Evolutionary conservation across 345 rosid genomes (phyloP).

Genomic region (Ceriops decandra): DNA sequence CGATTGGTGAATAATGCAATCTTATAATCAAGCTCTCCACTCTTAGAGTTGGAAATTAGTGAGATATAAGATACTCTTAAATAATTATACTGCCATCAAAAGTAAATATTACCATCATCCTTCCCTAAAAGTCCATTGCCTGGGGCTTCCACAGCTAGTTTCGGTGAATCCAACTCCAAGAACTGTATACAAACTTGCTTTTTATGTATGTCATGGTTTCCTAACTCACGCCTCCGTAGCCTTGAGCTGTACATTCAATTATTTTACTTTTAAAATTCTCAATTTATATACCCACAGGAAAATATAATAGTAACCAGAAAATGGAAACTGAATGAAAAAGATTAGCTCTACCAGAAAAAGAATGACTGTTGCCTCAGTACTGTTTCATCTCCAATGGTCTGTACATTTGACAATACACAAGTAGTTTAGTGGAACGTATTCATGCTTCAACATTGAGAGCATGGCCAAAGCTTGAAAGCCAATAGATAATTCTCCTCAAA

Average conservation of each 20-base stretch:
- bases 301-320: slow-evolving; percentile 14
- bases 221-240: slow-evolving; percentile 9
- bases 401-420: slow-evolving; percentile 6
- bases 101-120: slow-evolving; percentile 45
- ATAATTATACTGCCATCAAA: slow-evolving; percentile 2
- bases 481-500: neutral
- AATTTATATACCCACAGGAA: slow-evolving; percentile 14
- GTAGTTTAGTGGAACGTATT: slow-evolving; percentile 12
- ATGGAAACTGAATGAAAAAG: slow-evolving; percentile 14
- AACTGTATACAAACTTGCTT: slow-evolving; percentile 36
- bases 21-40: neutral
- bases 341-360: slow-evolving; percentile 22
- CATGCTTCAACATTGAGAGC: neutral
- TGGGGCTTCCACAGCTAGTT: slow-evolving; percentile 31
- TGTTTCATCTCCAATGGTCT: slow-evolving; percentile 30
- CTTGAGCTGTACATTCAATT: slow-evolving; percentile 29
- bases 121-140: slow-evolving; percentile 34
- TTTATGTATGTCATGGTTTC: slow-evolving; percentile 6
- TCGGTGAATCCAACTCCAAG: slow-evolving; percentile 63
- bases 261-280: slow-evolving; percentile 17
- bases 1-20: too few species aligned
- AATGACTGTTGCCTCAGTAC: slow-evolving; percentile 26
- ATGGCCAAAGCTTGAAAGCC: slow-evolving; percentile 4
- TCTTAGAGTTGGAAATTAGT: neutral
- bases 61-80: neutral